These are phyloP conservation scores for Claviceps paspali DNA, from an alignment of 2,329 filamentous ascomycete genomes.

Conservation along the genomic window DNA sequence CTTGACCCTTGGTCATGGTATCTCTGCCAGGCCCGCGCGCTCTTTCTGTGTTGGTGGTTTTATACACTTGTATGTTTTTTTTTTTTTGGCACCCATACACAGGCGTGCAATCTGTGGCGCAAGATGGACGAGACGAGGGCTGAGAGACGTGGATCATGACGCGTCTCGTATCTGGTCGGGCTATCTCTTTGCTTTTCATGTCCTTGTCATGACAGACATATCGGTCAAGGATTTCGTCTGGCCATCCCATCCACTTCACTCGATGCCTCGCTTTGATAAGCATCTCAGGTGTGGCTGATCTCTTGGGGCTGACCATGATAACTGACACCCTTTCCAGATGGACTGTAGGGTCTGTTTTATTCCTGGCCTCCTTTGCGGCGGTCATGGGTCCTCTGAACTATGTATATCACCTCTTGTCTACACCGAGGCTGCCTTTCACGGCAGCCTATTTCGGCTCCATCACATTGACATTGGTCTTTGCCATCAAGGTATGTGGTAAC, in stretches of 20 bases:
- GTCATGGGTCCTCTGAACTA: slow-evolving; percentile 86
- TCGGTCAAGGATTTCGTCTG: not conserved
- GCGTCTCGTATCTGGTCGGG: not conserved
- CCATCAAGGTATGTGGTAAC: slow-evolving; percentile 61
- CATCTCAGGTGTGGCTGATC: no score
- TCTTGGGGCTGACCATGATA: slow-evolving; percentile 14
- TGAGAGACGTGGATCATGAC: slow-evolving; percentile 1
- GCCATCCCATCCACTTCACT: no score
- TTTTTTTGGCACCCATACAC: no score
- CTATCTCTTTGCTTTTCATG: not conserved
- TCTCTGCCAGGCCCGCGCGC: not conserved
- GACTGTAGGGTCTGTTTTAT: slow-evolving; percentile 82
- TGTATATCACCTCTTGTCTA: slow-evolving; percentile 67
- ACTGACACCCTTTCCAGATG: slow-evolving; percentile 37
- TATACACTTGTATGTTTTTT: not conserved
- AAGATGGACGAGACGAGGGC: no score
- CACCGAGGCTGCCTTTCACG: slow-evolving; percentile 78
- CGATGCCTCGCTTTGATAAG: no score
- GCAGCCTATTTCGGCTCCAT: slow-evolving; percentile 92
- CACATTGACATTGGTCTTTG: slow-evolving; percentile 76
- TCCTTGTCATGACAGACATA: not conserved
- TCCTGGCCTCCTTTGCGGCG: slow-evolving; percentile 82
- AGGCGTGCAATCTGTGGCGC: no score
- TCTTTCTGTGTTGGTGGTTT: not conserved
- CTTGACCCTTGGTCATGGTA: not conserved